These are phyloP conservation scores for Globisporangium canariense DNA, from an alignment of 352 stramenopile genomes.

Conservation along the genomic window DNA sequence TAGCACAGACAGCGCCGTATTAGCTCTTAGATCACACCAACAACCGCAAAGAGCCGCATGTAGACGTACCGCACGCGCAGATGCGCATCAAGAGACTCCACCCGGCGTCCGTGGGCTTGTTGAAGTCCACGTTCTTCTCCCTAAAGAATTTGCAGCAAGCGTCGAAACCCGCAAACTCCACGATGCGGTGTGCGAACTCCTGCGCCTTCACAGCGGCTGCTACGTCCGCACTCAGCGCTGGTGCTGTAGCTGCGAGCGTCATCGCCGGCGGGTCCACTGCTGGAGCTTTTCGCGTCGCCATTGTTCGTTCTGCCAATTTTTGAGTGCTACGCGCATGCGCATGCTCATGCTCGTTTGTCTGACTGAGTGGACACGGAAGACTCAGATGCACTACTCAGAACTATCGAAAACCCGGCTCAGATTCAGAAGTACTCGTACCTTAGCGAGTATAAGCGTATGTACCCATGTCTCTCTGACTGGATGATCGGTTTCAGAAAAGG, in stretches of 20 bases:
- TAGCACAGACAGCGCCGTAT: not conserved
- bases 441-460: slow-evolving; percentile 8
- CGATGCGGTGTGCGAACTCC: slow-evolving; percentile 69
- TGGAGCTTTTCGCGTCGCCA: not conserved
- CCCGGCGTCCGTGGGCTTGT: slow-evolving; percentile 51
- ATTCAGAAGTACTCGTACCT: not conserved
- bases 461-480: slow-evolving; percentile 5
- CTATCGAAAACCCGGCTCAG: too few species aligned
- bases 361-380: too few species aligned
- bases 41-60: too few species aligned
- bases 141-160: slow-evolving; percentile 57
- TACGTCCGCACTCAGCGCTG: not conserved
- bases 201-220: slow-evolving; percentile 32
- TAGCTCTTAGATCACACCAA: not conserved
- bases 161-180: slow-evolving; percentile 67
- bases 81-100: slow-evolving; percentile 83
- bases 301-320: not conserved
- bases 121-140: slow-evolving; percentile 58
- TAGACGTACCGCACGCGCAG: slow-evolving; percentile 53
- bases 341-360: too few species aligned
- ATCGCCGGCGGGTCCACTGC: not conserved
- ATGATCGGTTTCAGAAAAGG: slow-evolving; percentile 13
- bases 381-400: too few species aligned
- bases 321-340: too few species aligned
- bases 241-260: not conserved